Percentiles rank a stretch among this genome's conserved stretches.
These are phyloP conservation scores for Tinospora cordifolia DNA, from an alignment of 164 flowering plant genomes.

Conservation along the genomic window DNA sequence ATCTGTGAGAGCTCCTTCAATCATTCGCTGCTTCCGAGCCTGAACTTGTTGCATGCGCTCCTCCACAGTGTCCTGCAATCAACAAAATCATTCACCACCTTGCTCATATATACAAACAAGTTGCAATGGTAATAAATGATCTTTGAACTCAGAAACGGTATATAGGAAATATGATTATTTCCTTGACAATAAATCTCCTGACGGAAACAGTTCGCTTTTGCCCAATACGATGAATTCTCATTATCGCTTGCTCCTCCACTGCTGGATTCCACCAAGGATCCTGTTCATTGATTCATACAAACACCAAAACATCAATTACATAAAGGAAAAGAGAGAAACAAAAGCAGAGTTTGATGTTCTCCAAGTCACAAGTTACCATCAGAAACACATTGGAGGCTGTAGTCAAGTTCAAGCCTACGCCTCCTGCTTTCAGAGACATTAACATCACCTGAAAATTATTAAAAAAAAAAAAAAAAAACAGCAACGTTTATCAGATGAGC, in stretches of 20 bases:
- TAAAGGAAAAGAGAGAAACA: not conserved
- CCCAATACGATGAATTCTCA: conserved; percentile 82
- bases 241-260: conserved; percentile 86
- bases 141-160: no score
- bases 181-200: conserved; percentile 75
- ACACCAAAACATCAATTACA: not conserved
- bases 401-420: conserved; percentile 75
- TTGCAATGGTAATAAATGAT: not conserved
- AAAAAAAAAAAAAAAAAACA: not conserved
- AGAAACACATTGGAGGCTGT: conserved; percentile 77
- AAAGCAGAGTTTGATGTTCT: not conserved
- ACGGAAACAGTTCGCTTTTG: conserved; percentile 58
- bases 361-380: conserved; percentile 36
- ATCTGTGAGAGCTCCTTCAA: conserved; percentile 78
- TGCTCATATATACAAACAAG: not conserved
- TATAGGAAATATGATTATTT: conserved; percentile 1
- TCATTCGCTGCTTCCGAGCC: conserved; percentile 69
- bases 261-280: conserved; percentile 99
- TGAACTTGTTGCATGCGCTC: conserved; percentile 72
- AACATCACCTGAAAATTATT: conserved; percentile 65
- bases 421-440: conserved; percentile 80
- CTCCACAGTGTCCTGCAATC: conserved; percentile 61
- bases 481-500: not conserved
- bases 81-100: not conserved
- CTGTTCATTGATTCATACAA: conserved; percentile 21